phyloP scores from a whole-genome alignment of 2,329 filamentous ascomycete genomes.

The Lasiodiplodia gonubiensis region DNA sequence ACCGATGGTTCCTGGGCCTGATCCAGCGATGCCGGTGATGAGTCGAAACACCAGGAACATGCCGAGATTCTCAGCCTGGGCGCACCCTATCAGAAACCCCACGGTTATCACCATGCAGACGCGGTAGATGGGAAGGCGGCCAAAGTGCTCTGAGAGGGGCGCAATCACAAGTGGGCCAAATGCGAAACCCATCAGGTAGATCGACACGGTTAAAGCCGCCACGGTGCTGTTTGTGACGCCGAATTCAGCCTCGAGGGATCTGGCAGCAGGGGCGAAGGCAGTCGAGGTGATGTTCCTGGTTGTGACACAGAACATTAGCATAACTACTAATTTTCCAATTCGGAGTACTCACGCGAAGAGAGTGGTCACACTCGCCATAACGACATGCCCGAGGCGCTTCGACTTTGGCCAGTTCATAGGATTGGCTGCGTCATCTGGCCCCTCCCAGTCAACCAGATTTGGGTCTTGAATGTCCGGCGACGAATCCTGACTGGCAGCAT shows the following conservation, averaged over 20 bases:
- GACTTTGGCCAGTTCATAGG: constrained; percentile 9
- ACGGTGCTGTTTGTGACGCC: constrained; percentile 24
- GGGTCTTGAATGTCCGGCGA: not conserved
- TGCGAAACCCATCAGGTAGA: constrained; percentile 38
- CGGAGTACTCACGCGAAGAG: not conserved
- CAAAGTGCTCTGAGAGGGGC: constrained; percentile 39
- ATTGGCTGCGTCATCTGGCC: no score
- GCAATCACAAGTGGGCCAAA: constrained; percentile 39
- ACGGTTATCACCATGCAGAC: constrained; percentile 31
- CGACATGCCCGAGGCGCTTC: constrained; percentile 37
- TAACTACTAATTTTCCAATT: not conserved
- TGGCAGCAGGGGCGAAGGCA: constrained; percentile 31
- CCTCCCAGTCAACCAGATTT: constrained; percentile 20
- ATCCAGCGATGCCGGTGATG: constrained; percentile 35
- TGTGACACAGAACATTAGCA: not conserved
- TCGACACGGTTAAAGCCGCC: constrained; percentile 34
- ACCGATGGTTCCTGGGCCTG: constrained; percentile 50
- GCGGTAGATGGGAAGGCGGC: constrained; percentile 34
- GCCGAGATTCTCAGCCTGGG: constrained; percentile 32
- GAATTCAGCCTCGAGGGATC: constrained; percentile 30
- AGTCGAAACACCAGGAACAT: constrained; percentile 39
- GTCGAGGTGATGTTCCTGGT: constrained; percentile 29
- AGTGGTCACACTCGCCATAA: constrained; percentile 30
- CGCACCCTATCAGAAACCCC: constrained; percentile 37
- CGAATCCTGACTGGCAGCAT: not conserved